Percentiles rank a stretch among this genome's conserved stretches.
These are phyloP conservation scores for Drechslerella coelobrocha DNA, from an alignment of 2,329 filamentous ascomycete species.

Conservation along the genomic window DNA sequence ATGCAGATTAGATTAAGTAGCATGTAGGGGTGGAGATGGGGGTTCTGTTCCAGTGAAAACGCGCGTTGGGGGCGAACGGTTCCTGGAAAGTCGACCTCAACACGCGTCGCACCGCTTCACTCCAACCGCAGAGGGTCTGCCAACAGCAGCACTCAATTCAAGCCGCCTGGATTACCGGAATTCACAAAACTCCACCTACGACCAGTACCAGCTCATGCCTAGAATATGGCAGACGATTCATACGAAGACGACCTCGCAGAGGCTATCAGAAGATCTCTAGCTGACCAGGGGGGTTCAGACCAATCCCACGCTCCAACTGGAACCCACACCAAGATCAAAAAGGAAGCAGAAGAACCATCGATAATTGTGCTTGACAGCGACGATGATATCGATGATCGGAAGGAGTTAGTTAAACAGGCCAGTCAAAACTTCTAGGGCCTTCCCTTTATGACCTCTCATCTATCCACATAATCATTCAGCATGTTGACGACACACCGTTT, in stretches of 20 bases:
- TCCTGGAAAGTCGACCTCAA: too few species aligned
- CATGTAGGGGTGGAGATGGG: too few species aligned
- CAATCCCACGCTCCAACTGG: conserved; percentile 19
- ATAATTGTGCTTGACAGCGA: conserved; percentile 40
- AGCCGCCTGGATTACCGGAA: background rate
- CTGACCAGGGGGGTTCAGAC: conserved; percentile 15
- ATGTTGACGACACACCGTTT: background rate
- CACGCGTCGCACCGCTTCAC: too few species aligned
- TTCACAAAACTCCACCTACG: background rate
- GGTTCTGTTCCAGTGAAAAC: too few species aligned
- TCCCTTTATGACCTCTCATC: background rate
- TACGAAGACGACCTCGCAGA: conserved; percentile 45
- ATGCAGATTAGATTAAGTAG: too few species aligned
- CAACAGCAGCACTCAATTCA: background rate
- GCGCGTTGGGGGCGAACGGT: too few species aligned
- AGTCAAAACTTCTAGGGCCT: conserved; percentile 3
- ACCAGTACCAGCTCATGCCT: background rate
- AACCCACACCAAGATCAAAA: conserved; percentile 30
- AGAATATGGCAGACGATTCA: conserved; percentile 31
- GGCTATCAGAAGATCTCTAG: conserved; percentile 33
- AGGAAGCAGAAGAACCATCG: conserved; percentile 16
- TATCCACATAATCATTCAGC: conserved; percentile 10
- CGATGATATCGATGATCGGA: conserved; percentile 26
- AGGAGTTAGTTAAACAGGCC: conserved; percentile 24
- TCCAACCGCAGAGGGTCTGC: too few species aligned